These are phyloP conservation scores for Penicillium sumatraense DNA, from an alignment of 2,329 filamentous ascomycete species.

Conservation along the genomic window DNA sequence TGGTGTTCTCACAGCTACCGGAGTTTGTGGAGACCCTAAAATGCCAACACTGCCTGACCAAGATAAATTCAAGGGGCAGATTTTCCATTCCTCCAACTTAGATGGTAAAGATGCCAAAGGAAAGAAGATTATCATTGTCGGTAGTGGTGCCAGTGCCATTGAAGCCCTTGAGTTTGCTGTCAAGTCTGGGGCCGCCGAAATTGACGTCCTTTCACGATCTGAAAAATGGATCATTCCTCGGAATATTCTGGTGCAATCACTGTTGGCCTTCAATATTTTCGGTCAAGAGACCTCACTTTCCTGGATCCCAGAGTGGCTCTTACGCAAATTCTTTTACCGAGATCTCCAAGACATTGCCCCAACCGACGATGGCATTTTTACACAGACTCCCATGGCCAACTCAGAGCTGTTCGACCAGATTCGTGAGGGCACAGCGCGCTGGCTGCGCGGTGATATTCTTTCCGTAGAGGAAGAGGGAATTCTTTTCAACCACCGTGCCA, in stretches of 20 bases:
- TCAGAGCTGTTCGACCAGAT: slow-evolving; percentile 78
- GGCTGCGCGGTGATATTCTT: slow-evolving; percentile 80
- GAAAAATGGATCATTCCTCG: slow-evolving; percentile 90
- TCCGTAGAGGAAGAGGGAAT: slow-evolving; percentile 68
- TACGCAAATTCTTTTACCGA: slow-evolving; percentile 80
- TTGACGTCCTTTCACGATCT: slow-evolving; percentile 73
- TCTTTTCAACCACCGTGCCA: slow-evolving; percentile 70
- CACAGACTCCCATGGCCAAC: slow-evolving; percentile 85
- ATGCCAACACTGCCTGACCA: slow-evolving; percentile 72
- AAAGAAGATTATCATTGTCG: slow-evolving; percentile 77
- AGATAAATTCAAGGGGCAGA: slow-evolving; percentile 71
- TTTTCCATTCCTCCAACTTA: slow-evolving; percentile 76
- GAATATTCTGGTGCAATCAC: slow-evolving; percentile 72
- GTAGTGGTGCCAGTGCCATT: slow-evolving; percentile 79
- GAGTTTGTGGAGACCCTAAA: slow-evolving; percentile 79
- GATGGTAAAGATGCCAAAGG: slow-evolving; percentile 73
- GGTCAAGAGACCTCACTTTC: slow-evolving; percentile 76
- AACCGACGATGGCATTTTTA: slow-evolving; percentile 70
- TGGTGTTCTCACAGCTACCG: slow-evolving; percentile 76
- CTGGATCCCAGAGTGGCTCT: slow-evolving; percentile 76
- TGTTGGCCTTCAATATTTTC: slow-evolving; percentile 78
- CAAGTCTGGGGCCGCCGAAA: slow-evolving; percentile 67
- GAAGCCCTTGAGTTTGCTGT: slow-evolving; percentile 82
- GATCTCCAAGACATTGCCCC: slow-evolving; percentile 77
- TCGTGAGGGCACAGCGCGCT: slow-evolving; percentile 71